Evolutionary conservation across 1,139 yeast genomes (phyloP).

Genomic region (Eremothecium coryli): DNA sequence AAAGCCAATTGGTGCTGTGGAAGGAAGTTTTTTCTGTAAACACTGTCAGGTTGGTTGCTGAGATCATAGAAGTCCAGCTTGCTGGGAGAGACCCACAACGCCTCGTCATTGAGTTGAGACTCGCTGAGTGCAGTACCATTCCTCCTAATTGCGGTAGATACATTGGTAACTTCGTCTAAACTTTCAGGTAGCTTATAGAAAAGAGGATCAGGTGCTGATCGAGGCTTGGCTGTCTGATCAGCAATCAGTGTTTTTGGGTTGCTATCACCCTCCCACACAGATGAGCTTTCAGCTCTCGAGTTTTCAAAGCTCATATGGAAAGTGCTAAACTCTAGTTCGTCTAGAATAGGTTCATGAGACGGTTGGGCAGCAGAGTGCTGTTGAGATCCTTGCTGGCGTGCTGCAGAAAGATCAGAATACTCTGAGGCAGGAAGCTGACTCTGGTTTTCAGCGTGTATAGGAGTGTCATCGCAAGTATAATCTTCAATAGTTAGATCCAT

Average conservation of each 20-base stretch:
- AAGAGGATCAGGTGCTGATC: constrained; percentile 4
- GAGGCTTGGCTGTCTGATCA: constrained; percentile 1
- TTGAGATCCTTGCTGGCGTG: background rate
- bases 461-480: no score
- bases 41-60: constrained; percentile 12
- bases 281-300: constrained; percentile 2
- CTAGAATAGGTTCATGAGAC: constrained; percentile 13
- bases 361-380: background rate
- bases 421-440: background rate
- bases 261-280: background rate
- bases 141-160: background rate
- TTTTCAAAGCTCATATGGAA: constrained; percentile 27
- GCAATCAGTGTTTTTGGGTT: background rate
- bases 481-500: background rate
- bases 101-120: constrained; percentile 19
- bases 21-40: constrained; percentile 2
- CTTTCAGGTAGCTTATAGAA: constrained; percentile 9
- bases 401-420: background rate
- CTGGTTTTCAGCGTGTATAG: background rate
- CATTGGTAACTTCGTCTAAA: background rate
- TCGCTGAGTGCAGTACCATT: background rate
- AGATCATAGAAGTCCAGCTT: constrained; percentile 22
- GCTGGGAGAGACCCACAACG: constrained; percentile 31
- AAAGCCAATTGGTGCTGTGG: background rate
- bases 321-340: constrained; percentile 28